phyloP scores from a whole-genome alignment of 441 rosid species.

The Mallotus japonicus region DNA sequence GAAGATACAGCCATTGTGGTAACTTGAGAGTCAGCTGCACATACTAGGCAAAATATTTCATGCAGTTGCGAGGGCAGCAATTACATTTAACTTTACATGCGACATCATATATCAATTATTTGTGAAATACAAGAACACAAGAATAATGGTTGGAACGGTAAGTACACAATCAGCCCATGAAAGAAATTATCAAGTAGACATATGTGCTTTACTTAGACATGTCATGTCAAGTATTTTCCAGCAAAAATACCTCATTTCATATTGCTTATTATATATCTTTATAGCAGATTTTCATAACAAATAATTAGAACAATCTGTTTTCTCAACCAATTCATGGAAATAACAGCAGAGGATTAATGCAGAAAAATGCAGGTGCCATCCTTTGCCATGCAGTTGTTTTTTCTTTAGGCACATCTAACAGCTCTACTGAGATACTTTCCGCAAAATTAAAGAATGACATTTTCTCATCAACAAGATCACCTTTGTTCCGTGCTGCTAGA shows the following conservation, averaged over 20 bases:
- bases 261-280: background rate
- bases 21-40: background rate
- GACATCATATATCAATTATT: background rate
- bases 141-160: too few relatives aligned
- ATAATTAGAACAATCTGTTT: background rate
- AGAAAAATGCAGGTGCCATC: too few relatives aligned
- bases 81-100: constrained; percentile 1
- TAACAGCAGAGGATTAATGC: background rate
- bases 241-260: background rate
- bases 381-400: background rate
- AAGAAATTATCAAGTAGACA: background rate
- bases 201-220: background rate
- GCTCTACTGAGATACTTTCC: background rate
- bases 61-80: constrained; percentile 5
- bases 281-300: background rate
- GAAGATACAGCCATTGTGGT: too few relatives aligned
- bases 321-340: background rate
- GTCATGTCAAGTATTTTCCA: background rate
- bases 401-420: constrained; percentile 5
- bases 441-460: background rate
- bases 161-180: background rate
- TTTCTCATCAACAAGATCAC: background rate
- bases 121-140: background rate
- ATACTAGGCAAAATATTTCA: background rate
- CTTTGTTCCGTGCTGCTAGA: background rate